Base-by-base conservation (phyloP, 495 filamentous ascomycete genomes). In the Staphylotrichum longicolle region DNA sequence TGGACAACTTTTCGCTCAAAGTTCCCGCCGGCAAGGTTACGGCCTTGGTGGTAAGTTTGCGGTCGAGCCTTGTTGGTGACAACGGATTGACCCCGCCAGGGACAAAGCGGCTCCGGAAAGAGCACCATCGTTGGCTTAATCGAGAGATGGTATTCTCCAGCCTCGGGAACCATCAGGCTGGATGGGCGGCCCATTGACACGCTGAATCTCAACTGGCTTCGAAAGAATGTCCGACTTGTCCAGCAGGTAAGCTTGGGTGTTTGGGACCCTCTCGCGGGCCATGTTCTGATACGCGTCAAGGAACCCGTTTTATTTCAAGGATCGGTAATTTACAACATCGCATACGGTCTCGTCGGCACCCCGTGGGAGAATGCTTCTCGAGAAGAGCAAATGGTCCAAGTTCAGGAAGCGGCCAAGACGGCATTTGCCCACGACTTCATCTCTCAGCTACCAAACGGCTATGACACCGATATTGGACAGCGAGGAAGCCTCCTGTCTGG, bases 91-190 rank as follows among this genome's bases (percentile, higher is more conserved):
- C 52, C 27, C 30, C 5, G 1, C 4, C 49, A 61, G 59, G 85
- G 68, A 4, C 62, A 59, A 55, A 66, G 63, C 39, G 68, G 68
- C 11, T 68, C 90, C 48, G 88, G 93, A 58, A 98, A 98, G 74
- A 90, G 86, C 70, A 97, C 92, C 3, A 88, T 96, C 15, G 86
- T 98, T 30, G 92, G 91, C 6, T 77, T 98, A 7, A 85, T 96
- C 14, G 91, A 96, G 73, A 83, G 94, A 7, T 98, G 96, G 80
- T 98, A 96, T 68, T 82, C 87, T 46, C 88, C 93, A 42, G 57
- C 72, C 37, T 74, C 70, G 12, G 82, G 82, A 0, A 68, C 69
- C 3, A 72, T 90, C 55, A 66, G 75, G 4, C 77, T 88, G 4
- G 80, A 83, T 33, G 82, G 78, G 2, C 75, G 80, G 7, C 76